Percentiles rank a stretch among this genome's conserved stretches.
These are phyloP conservation scores for Fusarium luffae DNA, from an alignment of 2,329 filamentous ascomycete species.

Conservation along the genomic window DNA sequence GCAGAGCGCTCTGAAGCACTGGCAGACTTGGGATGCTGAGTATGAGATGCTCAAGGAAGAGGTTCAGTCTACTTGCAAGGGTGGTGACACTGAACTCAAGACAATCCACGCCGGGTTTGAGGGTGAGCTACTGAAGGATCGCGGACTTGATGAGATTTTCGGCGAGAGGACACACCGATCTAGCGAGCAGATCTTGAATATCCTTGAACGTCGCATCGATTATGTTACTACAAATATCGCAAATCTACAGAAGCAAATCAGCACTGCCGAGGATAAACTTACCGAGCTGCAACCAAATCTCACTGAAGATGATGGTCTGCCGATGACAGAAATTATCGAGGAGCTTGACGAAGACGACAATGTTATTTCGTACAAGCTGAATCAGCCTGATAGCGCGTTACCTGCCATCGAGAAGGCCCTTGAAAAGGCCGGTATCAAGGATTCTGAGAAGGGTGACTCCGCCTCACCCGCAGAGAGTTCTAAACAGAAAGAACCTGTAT, in stretches of 20 bases:
- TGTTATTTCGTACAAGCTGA: conserved; percentile 74
- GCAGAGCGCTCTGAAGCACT: conserved; percentile 81
- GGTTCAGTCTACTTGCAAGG: conserved; percentile 66
- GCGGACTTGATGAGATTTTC: conserved; percentile 63
- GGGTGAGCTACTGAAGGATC: conserved; percentile 70
- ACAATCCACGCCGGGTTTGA: conserved; percentile 68
- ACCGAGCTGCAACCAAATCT: conserved; percentile 71
- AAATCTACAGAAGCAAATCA: conserved; percentile 78
- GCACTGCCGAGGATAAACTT: conserved; percentile 75
- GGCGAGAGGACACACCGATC: conserved; percentile 46
- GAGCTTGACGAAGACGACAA: conserved; percentile 92
- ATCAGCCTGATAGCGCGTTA: conserved; percentile 74
- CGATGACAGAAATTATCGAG: conserved; percentile 91
- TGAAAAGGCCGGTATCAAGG: conserved; percentile 77
- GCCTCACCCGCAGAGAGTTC: conserved; percentile 3
- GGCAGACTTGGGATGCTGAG: conserved; percentile 91
- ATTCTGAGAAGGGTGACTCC: conserved; percentile 48
- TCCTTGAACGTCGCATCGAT: conserved; percentile 78
- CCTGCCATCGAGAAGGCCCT: conserved; percentile 77
- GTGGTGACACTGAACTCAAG: conserved; percentile 62
- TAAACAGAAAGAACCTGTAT: background rate
- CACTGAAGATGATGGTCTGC: conserved; percentile 75
- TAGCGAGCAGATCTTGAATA: conserved; percentile 65
- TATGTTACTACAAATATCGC: conserved; percentile 87
- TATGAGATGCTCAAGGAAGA: conserved; percentile 92